Evolutionary conservation across 2,329 filamentous ascomycete genomes (phyloP).

Genomic region (Westerdykella sp.): DNA sequence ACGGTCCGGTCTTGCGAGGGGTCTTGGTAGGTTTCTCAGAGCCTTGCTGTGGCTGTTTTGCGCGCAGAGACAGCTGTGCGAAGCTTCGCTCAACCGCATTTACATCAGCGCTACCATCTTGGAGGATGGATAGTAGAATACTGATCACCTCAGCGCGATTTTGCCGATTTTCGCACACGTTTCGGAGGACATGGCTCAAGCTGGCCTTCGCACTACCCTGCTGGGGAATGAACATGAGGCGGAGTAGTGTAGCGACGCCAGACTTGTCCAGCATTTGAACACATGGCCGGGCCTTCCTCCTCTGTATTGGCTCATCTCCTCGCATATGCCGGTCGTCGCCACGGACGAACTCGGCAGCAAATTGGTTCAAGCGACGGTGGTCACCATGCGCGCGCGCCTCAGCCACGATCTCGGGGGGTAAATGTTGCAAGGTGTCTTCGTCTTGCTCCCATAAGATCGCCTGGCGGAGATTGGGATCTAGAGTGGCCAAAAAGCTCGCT

Average conservation of each 20-base stretch:
- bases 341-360: conserved; percentile 12
- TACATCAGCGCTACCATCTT: conserved; percentile 91
- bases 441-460: conserved; percentile 89
- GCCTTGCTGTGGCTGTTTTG: conserved; percentile 62
- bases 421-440: conserved; percentile 73
- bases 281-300: conserved; percentile 68
- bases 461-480: conserved; percentile 77
- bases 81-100: conserved; percentile 94
- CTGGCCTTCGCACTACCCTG: conserved; percentile 78
- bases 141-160: conserved; percentile 92
- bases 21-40: conserved; percentile 75
- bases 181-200: conserved; percentile 79
- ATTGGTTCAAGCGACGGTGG: conserved; percentile 49
- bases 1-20: conserved; percentile 66
- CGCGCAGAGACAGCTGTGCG: conserved; percentile 82
- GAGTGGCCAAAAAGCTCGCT: conserved; percentile 83
- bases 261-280: conserved; percentile 97
- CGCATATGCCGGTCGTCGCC: conserved; percentile 29
- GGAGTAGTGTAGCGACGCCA: conserved; percentile 88
- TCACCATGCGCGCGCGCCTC: conserved; percentile 71
- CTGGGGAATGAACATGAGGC: conserved; percentile 97
- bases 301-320: conserved; percentile 43
- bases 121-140: conserved; percentile 83
- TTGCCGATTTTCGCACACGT: conserved; percentile 94
- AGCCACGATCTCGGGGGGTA: conserved; percentile 79